Evolutionary conservation across 768 basidiomycete genomes (phyloP).

Genomic region (Xerocomellus amylosporus): DNA sequence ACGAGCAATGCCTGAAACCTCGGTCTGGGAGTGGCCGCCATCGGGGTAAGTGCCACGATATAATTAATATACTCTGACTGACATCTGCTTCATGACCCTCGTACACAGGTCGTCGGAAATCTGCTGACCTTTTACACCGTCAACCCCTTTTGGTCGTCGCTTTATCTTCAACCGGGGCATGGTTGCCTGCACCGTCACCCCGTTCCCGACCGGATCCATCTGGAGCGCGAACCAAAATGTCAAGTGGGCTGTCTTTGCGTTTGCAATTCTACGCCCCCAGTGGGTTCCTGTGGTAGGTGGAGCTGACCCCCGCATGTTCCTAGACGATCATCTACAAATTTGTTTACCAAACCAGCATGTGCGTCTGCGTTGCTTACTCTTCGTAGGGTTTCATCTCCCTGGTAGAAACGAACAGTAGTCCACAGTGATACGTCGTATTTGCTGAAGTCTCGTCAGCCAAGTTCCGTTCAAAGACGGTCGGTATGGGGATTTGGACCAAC

Average conservation of each 20-base stretch:
- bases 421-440: constrained; percentile 27
- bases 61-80: background rate
- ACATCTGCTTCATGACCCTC: background rate
- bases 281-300: background rate
- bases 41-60: constrained; percentile 15
- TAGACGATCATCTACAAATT: constrained; percentile 33
- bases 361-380: fast-evolving
- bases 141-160: constrained; percentile 23
- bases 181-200: constrained; percentile 20
- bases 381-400: background rate
- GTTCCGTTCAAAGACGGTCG: constrained; percentile 31
- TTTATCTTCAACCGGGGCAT: constrained; percentile 31
- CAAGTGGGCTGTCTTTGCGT: constrained; percentile 24
- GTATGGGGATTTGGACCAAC: constrained; percentile 26
- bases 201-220: constrained; percentile 29
- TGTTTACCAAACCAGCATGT: constrained; percentile 25
- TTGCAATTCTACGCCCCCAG: constrained; percentile 12
- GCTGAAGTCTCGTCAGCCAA: constrained; percentile 30
- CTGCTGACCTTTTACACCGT: constrained; percentile 28
- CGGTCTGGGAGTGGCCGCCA: constrained; percentile 27
- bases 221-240: constrained; percentile 19
- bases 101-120: constrained; percentile 24
- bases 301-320: background rate
- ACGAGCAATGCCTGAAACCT: constrained; percentile 30
- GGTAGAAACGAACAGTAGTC: constrained; percentile 14